Conservation (phyloP, 148 eudicot genomes). For the Silene uniflora region DNA sequence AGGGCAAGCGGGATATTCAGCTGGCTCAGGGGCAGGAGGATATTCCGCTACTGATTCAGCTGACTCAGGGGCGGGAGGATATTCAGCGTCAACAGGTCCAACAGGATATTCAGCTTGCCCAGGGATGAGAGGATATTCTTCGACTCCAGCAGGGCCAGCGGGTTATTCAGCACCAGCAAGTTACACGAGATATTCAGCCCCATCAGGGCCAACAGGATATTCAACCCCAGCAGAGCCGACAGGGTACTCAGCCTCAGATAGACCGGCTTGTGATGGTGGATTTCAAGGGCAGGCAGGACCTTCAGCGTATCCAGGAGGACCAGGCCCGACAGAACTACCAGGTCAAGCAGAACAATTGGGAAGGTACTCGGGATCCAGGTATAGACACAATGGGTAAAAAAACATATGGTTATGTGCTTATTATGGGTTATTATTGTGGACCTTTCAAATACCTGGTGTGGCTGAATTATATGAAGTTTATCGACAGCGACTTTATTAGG, state of each 20-base stretch:
- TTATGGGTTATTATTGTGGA: background rate
- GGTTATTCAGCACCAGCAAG: background rate
- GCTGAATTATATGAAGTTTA: background rate
- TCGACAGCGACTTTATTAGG: background rate
- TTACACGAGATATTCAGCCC: background rate
- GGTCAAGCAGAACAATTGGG: background rate
- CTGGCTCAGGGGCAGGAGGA: background rate
- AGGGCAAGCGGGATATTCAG: slow-evolving; percentile 4
- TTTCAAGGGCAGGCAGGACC: background rate
- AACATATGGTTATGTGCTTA: background rate
- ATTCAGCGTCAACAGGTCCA: background rate
- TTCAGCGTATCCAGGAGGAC: background rate
- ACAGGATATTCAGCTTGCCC: background rate
- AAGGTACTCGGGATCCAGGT: background rate
- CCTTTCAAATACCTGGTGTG: background rate
- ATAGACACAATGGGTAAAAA: background rate
- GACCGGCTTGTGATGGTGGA: background rate
- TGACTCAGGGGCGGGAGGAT: slow-evolving; percentile 5
- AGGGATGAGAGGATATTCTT: background rate
- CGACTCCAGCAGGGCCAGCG: background rate
- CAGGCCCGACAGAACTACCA: background rate
- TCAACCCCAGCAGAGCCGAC: background rate
- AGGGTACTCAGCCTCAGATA: background rate
- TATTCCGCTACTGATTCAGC: slow-evolving; percentile 3
- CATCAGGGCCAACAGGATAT: background rate